A percentile compares a stretch with the other conserved stretches of the same genome.
Conservation (phyloP, 148 eudicot species). For the Diospyros lotus region DNA sequence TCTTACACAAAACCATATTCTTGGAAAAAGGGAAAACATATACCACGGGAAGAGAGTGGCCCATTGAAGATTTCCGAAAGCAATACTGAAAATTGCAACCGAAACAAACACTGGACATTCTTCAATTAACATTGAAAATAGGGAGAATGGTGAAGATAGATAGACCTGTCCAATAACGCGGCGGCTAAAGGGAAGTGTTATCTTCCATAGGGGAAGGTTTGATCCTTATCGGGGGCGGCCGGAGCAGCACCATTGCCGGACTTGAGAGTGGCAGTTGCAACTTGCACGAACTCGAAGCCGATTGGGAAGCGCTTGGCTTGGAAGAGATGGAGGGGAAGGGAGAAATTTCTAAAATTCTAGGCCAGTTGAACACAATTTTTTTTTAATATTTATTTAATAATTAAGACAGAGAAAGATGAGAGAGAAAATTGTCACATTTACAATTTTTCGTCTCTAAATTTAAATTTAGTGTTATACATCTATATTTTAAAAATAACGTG, state of each 20-base stretch:
- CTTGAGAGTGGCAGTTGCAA: conserved; percentile 45
- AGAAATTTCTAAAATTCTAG: too few species aligned
- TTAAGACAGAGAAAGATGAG: too few species aligned
- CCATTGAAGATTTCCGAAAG: background rate
- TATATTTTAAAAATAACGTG: too few species aligned
- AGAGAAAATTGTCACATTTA: too few species aligned
- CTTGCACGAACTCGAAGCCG: conserved; percentile 36
- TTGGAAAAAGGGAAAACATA: background rate
- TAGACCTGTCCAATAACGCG: conserved; percentile 81
- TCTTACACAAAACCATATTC: too few species aligned
- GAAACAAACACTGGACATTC: background rate
- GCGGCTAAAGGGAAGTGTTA: conserved; percentile 91
- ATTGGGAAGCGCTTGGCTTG: conserved; percentile 10
- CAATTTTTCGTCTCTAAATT: too few species aligned
- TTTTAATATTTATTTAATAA: too few species aligned
- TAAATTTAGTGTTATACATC: too few species aligned
- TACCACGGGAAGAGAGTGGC: background rate
- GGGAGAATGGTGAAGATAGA: background rate
- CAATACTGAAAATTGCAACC: background rate
- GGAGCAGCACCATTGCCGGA: conserved; percentile 67
- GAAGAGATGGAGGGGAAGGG: conserved; percentile 9
- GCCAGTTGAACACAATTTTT: too few species aligned
- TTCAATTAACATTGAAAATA: background rate
- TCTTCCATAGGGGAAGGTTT: conserved; percentile 11
- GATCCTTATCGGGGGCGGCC: conserved; percentile 20